Conservation (phyloP, 2,329 filamentous ascomycete genomes). For the Diaporthe velutina region DNA sequence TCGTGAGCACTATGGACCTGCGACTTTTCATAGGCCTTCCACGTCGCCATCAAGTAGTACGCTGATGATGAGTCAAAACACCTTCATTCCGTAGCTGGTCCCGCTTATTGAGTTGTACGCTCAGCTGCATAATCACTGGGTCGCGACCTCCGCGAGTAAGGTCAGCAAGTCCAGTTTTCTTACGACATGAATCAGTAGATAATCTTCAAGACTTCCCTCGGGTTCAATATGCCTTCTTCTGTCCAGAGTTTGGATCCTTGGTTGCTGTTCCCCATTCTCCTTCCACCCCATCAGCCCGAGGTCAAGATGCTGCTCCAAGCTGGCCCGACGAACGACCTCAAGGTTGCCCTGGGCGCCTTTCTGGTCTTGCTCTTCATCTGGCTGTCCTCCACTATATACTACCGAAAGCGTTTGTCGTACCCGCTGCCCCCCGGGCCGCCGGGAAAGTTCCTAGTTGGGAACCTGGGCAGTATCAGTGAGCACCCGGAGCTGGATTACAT, state of each 20-base stretch:
- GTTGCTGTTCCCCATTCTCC: constrained; percentile 21
- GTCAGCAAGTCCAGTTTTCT: constrained; percentile 30
- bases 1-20: constrained; percentile 33
- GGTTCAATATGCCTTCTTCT: constrained; percentile 24
- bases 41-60: constrained; percentile 32
- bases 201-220: constrained; percentile 22
- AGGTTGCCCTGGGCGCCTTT: constrained; percentile 25
- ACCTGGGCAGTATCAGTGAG: constrained; percentile 48
- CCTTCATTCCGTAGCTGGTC: constrained; percentile 26
- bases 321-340: constrained; percentile 21
- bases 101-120: constrained; percentile 39
- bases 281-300: not conserved
- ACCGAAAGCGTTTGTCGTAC: constrained; percentile 15
- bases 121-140: constrained; percentile 37
- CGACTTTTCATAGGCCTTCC: constrained; percentile 35
- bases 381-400: constrained; percentile 20
- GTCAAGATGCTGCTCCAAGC: constrained; percentile 34
- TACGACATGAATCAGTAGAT: constrained; percentile 38
- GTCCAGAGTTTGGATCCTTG: constrained; percentile 6
- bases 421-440: constrained; percentile 49
- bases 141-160: constrained; percentile 38
- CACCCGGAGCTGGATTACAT: constrained; percentile 49
- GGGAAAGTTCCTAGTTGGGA: constrained; percentile 47
- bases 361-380: constrained; percentile 29
- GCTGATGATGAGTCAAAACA: constrained; percentile 38